Evolutionary conservation across 2,329 filamentous ascomycete species (phyloP).

Genomic region (Cladosporium colombiae): DNA sequence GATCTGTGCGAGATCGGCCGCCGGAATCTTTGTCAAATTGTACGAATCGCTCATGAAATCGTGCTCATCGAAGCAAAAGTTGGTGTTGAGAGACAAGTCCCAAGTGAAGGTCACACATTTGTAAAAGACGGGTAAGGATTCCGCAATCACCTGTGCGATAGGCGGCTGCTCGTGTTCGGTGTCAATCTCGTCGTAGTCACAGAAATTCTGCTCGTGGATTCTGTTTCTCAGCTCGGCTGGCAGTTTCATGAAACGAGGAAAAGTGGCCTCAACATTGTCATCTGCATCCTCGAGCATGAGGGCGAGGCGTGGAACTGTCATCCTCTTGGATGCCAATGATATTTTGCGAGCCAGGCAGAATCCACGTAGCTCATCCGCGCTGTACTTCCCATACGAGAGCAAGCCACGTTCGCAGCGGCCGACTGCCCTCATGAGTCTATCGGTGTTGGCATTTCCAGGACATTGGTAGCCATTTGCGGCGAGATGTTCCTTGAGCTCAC

Average conservation of each 20-base stretch:
- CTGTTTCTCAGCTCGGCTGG: not conserved
- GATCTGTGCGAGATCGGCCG: not conserved
- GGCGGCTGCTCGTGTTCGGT: not conserved
- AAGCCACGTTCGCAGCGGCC: not conserved
- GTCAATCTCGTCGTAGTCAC: not conserved
- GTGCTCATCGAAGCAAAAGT: not conserved
- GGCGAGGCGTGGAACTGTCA: not conserved
- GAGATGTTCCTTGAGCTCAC: not conserved
- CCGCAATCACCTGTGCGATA: not conserved
- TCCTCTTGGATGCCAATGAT: not conserved
- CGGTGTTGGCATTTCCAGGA: not conserved
- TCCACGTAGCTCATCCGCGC: not conserved
- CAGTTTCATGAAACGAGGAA: not conserved
- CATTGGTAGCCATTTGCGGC: not conserved
- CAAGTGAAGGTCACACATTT: not conserved
- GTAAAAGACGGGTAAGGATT: slow-evolving; percentile 1
- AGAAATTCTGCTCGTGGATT: not conserved
- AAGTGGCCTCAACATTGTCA: not conserved
- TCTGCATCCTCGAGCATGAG: not conserved
- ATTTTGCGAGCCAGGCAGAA: not conserved
- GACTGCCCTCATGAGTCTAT: not conserved
- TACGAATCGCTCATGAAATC: not conserved
- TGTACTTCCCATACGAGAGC: not conserved
- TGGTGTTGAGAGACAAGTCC: not conserved
- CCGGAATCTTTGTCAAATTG: not conserved